Base-by-base conservation (phyloP, 352 stramenopile genomes). In the Globisporangium solare region DNA sequence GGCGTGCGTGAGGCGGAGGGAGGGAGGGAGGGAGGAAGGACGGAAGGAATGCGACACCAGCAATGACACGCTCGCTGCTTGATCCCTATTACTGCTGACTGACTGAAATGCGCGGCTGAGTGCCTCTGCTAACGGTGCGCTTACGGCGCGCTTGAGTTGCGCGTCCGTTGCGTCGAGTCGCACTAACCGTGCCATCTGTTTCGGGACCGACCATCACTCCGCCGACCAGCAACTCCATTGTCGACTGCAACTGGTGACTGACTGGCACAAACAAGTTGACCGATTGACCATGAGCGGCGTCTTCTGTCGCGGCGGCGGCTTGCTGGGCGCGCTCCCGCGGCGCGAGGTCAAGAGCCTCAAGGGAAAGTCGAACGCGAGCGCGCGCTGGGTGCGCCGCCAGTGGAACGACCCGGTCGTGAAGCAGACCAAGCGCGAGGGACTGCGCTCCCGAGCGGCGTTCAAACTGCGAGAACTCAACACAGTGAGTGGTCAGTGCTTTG, bases 401-500 rank as follows among this genome's bases (percentile, higher is more conserved):
- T 91, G 81, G 77, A 88, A 67, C 60, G 86, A 96, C 51, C 86
- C 83, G 40, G 61, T 88, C 39, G 86, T 96, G 24, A 92, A 93
- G 51, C 79, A 92, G 63, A 81, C 84, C 63, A 93, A 94, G 61
- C 78, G 82, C 47, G 81, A 92, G 46, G 85, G 82, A 12, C 72
- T 92, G 18, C 81, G 86, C 21, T 94, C 84, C 14, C 77, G 86
- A 13, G 82, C 86, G 4, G 86, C 86, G 14, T 74, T 93, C 56
- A 96, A 96, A 55, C 70, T 96, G 47, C 70, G 79, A 32, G 84
- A 96, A 55, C 70, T 96, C 50, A 93, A 96, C 57, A 65, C 71
- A 35, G 79, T 89, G 45, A 32, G 63, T 35, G 13, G 17, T 15
- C 7, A 27, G 5, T 5, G 3, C n/a, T 31, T 20, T 42, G 24